These are phyloP conservation scores for Citropsis articulata DNA, from an alignment of 345 rosid species.

Conservation along the genomic window DNA sequence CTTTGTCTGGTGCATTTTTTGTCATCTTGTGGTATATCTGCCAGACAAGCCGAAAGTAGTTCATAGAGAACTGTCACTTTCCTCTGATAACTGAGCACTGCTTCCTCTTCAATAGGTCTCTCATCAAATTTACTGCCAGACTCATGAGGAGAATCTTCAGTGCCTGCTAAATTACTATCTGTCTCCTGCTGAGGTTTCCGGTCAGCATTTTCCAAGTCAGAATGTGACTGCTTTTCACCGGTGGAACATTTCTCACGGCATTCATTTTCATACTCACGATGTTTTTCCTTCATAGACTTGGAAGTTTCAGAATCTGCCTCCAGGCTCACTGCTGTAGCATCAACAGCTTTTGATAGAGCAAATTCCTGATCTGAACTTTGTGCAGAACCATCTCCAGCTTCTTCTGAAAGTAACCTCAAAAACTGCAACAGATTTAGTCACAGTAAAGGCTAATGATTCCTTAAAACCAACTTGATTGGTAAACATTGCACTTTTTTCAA, in stretches of 20 bases:
- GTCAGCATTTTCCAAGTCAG: slow-evolving; percentile 22
- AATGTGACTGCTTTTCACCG: slow-evolving; percentile 41
- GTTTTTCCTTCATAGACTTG: slow-evolving; percentile 67
- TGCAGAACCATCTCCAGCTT: slow-evolving; percentile 43
- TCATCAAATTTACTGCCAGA: slow-evolving; percentile 36
- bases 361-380: slow-evolving; percentile 52
- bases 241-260: slow-evolving; percentile 64
- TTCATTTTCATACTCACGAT: slow-evolving; percentile 61
- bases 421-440: slow-evolving; percentile 36
- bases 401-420: slow-evolving; percentile 80
- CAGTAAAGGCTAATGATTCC: slow-evolving; percentile 2
- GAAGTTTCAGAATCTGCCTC: slow-evolving; percentile 47
- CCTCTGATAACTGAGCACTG: slow-evolving; percentile 60
- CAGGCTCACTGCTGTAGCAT: slow-evolving; percentile 51
- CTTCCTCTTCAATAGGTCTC: slow-evolving; percentile 59
- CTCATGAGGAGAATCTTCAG: slow-evolving; percentile 23
- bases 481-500: background rate
- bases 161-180: slow-evolving; percentile 18
- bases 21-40: slow-evolving; percentile 53
- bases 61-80: slow-evolving; percentile 80
- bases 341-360: slow-evolving; percentile 79
- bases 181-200: slow-evolving; percentile 9
- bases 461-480: background rate
- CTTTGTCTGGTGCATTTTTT: slow-evolving; percentile 52
- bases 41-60: slow-evolving; percentile 89